Evolutionary conservation across 352 stramenopile genomes (phyloP).

Genomic region (Pythium chondricola): DNA sequence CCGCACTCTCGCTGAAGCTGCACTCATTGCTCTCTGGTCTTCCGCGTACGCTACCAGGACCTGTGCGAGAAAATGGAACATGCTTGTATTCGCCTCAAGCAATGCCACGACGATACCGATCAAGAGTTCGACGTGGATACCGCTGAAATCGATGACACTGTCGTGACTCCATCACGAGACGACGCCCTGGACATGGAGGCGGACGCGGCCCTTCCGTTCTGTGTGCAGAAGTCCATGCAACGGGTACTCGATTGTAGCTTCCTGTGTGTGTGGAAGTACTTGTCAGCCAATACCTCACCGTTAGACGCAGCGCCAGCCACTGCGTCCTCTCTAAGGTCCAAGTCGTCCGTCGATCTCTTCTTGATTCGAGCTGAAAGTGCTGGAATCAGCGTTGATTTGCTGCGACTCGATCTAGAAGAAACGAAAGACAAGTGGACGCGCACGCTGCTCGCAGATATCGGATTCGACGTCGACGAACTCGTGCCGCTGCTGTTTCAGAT

Average conservation of each 20-base stretch:
- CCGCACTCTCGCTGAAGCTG: no score
- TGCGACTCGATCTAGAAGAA: constrained; percentile 3
- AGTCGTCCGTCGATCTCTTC: constrained; percentile 4
- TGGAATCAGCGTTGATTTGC: no score
- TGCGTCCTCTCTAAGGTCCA: no score
- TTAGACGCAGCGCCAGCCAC: background rate
- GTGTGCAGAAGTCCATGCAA: constrained; percentile 33
- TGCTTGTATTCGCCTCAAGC: constrained; percentile 7
- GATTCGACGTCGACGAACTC: constrained; percentile 36
- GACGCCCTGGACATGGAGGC: background rate
- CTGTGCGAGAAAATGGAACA: constrained; percentile 37
- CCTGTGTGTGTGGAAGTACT: constrained; percentile 32
- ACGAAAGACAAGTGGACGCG: background rate
- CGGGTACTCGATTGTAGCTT: constrained; percentile 27
- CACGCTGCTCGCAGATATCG: constrained; percentile 14
- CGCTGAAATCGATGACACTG: background rate
- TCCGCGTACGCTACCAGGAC: constrained; percentile 18
- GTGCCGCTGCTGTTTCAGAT: constrained; percentile 46
- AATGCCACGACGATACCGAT: background rate
- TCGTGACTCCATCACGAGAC: background rate
- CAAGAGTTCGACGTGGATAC: background rate
- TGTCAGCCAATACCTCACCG: background rate
- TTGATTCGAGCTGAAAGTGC: background rate
- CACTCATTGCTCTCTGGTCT: no score
- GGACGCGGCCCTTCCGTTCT: constrained; percentile 33